Base-by-base conservation (phyloP, 257 asterid genomes). In the Striga asiatica region DNA sequence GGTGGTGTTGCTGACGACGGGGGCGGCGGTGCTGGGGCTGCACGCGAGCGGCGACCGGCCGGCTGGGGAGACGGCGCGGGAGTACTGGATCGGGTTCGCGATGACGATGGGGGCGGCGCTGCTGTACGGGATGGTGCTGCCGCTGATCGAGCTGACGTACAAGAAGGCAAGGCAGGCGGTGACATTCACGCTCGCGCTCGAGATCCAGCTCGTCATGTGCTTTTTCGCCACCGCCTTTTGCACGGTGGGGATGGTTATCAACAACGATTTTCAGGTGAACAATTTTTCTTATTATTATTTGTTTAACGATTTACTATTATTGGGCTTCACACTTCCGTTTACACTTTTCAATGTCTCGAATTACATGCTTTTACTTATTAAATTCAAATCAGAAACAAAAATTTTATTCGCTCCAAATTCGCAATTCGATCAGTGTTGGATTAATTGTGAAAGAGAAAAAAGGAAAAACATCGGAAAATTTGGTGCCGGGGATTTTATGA, bases 101-200 rank as follows among this genome's bases (percentile, higher is more conserved):
- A 25, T 72, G 76, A 72, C 75, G 61, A 8, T 76, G 48, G 54
- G 10, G 42, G 77, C 70, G 67, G 82, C 79, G 64, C 71, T 58
- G 70, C 56, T 76, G 52, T 59, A 60, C 72, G 79, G 76, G 0
- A 2, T 66, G 0, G 56, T 69, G 2, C 61, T 69, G 50, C 79
- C 82, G 58, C 0, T 62, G 47, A 61, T 75, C 27, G 68, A 76
- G 74, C 48, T 75, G 50, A 64, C 51, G 60, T 75, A 75, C 20
- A 12, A 3, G 65, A 58, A 17, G 49, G 71, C 70, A 9, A 56
- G 38, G 3, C 73, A 64, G 57, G 46, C n/a, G 0, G 0, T 75
- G 0, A 71, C 50, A 2, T 75, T 60, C 23, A 19, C 52, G 2
- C 12, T 71, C 14, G 75, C 68, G 0, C 0, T 67, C 64, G 66